Evolutionary conservation across 805 yeast genomes (phyloP).

Genomic region (Sugiyamaella lignohabitans): DNA sequence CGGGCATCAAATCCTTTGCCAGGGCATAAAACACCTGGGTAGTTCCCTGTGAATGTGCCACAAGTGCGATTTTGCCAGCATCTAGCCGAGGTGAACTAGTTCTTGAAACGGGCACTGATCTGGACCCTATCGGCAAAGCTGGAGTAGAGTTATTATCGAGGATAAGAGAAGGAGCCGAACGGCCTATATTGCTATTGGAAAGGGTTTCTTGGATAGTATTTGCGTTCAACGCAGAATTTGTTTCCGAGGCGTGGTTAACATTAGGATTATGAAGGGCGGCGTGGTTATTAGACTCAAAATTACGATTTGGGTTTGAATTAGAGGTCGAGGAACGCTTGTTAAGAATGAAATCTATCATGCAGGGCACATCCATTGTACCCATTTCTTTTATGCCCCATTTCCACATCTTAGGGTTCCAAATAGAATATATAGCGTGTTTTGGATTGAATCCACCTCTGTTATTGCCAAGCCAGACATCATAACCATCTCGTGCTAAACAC

Average conservation of each 20-base stretch:
- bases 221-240: too few relatives aligned
- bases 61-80: constrained; percentile 44
- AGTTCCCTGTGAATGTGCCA: constrained; percentile 92
- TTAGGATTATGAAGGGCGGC: too few relatives aligned
- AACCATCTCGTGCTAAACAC: constrained; percentile 51
- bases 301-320: constrained; percentile 13
- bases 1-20: constrained; percentile 40
- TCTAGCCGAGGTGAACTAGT: background rate
- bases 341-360: constrained; percentile 58
- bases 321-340: constrained; percentile 16
- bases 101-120: background rate
- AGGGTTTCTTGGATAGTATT: too few relatives aligned
- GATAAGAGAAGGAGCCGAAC: too few relatives aligned
- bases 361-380: constrained; percentile 71
- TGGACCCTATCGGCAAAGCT: background rate
- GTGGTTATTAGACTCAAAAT: too few relatives aligned
- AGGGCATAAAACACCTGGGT: constrained; percentile 74
- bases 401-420: constrained; percentile 61
- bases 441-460: constrained; percentile 84
- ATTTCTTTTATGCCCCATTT: constrained; percentile 87
- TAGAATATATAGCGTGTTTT: constrained; percentile 45
- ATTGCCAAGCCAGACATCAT: constrained; percentile 88
- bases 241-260: too few relatives aligned
- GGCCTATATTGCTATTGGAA: too few relatives aligned
- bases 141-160: background rate